Evolutionary conservation across 352 stramenopile species (phyloP).

Genomic region (Chrysophaeum taylorii): DNA sequence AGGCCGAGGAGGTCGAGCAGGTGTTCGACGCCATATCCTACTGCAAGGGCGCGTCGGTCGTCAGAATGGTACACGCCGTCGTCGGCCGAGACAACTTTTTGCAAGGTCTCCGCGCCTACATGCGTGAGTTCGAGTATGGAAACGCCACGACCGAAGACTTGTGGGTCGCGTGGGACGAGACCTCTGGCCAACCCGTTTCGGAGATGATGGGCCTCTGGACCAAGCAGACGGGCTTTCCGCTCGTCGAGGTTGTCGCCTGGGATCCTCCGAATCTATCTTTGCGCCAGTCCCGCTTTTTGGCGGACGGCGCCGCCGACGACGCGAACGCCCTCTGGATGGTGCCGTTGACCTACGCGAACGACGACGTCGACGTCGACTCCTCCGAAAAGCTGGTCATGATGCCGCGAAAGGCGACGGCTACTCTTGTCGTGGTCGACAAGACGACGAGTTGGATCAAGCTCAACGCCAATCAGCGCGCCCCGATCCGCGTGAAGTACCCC

Average conservation of each 20-base stretch:
- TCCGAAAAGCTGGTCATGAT: slow-evolving; percentile 64
- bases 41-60: slow-evolving; percentile 69
- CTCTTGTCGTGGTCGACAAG: too few species aligned
- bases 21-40: slow-evolving; percentile 97
- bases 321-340: slow-evolving; percentile 65
- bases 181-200: slow-evolving; percentile 69
- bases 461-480: slow-evolving; percentile 83
- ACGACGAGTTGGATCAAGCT: slow-evolving; percentile 80
- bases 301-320: slow-evolving; percentile 58
- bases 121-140: slow-evolving; percentile 76
- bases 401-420: slow-evolving; percentile 61
- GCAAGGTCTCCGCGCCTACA: slow-evolving; percentile 50
- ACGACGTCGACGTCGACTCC: slow-evolving; percentile 45
- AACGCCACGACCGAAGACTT: slow-evolving; percentile 91
- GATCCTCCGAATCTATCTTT: slow-evolving; percentile 51
- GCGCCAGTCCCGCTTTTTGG: slow-evolving; percentile 81
- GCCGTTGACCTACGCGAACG: slow-evolving; percentile 56
- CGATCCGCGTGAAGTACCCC: slow-evolving; percentile 84
- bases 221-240: slow-evolving; percentile 81
- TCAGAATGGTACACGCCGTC: slow-evolving; percentile 64
- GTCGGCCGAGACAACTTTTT: slow-evolving; percentile 58
- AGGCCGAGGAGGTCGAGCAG: slow-evolving; percentile 84
- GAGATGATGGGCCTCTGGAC: slow-evolving; percentile 86
- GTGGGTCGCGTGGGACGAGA: slow-evolving; percentile 79
- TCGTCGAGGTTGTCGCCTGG: slow-evolving; percentile 63